Evolutionary conservation across 768 basidiomycete species (phyloP), one percentile per base, ranked within the genome.

Genomic region (Cystoderma amianthinum): DNA sequence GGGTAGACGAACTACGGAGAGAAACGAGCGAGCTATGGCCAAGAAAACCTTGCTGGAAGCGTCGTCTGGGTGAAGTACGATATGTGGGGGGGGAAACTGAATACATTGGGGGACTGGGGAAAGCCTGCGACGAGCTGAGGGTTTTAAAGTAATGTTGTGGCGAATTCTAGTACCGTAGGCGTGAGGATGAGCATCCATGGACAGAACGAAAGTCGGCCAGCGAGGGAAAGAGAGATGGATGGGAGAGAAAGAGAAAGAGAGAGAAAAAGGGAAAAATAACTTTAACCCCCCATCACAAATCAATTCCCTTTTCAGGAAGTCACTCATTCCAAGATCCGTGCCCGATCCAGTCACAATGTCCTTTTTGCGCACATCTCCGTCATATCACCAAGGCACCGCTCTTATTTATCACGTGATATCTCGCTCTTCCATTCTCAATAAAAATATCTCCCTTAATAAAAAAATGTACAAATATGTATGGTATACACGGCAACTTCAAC

Each of bases 61-160:
- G 60, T 88, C 85, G 48, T 87, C 85, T 3, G 78, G 74, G 49
- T 88, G 85, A 15, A 88, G 70, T 42, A 82, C 68, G 58, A 85
- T 67, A 50, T 78, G 60, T 2, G 73, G 70, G 0, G 82, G 74
- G 2, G 85, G 83, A 50, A 84, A 85, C 10, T 58, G 43, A 19
- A 72, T 67, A 35, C 39, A 18, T 45, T 54, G 64, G 52, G 60
- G 55, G 20, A 68, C 64, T 34, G 74, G 63, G 11, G 59, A 63
- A 42, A 73, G 69, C 46, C 70, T 65, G 19, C 71, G 67, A 46
- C 76, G 78, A 40, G 65, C 52, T 19, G 72, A 67, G 42, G 77
- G 79, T 46, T 67, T 74, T 48, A 79, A 67, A 47, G 65, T 19
- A 38, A 74, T 63, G 44, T 75, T 74, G 34, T 72, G 70, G 45